Conservation (phyloP, 371 early-diverging fungal species). For the Rhizopus microsporus region DNA sequence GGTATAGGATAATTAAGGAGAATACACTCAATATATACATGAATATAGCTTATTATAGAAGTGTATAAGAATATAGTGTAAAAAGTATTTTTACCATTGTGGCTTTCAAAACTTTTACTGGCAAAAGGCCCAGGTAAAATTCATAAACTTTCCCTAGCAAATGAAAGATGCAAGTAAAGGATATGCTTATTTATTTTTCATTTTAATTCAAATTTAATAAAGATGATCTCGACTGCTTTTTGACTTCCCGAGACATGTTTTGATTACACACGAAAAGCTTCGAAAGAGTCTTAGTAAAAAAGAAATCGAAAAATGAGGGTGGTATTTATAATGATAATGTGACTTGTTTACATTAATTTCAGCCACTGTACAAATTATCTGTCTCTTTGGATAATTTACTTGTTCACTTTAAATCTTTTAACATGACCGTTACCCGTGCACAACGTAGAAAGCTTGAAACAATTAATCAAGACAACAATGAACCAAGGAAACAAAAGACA, state of each 20-base stretch:
- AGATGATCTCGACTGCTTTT: constrained; percentile 30
- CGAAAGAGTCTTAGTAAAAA: constrained; percentile 35
- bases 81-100: too few relatives aligned
- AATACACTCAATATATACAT: too few relatives aligned
- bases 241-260: constrained; percentile 33
- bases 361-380: neutral
- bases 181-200: constrained; percentile 8
- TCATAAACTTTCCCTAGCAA: too few relatives aligned
- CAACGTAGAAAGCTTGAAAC: constrained; percentile 22
- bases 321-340: neutral
- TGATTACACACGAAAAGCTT: constrained; percentile 32
- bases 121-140: too few relatives aligned
- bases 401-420: neutral
- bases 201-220: constrained; percentile 13
- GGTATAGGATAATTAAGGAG: too few relatives aligned
- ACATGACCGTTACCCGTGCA: constrained; percentile 26
- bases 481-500: neutral
- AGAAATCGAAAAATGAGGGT: constrained; percentile 15
- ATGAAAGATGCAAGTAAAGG: too few relatives aligned
- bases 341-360: neutral
- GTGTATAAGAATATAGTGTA: too few relatives aligned
- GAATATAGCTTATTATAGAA: too few relatives aligned
- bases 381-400: neutral
- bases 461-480: neutral
- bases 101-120: too few relatives aligned